Evolutionary conservation across 805 yeast genomes (phyloP), one percentile per base, ranked within the genome.

Genomic region (Saturnispora sanitii): DNA sequence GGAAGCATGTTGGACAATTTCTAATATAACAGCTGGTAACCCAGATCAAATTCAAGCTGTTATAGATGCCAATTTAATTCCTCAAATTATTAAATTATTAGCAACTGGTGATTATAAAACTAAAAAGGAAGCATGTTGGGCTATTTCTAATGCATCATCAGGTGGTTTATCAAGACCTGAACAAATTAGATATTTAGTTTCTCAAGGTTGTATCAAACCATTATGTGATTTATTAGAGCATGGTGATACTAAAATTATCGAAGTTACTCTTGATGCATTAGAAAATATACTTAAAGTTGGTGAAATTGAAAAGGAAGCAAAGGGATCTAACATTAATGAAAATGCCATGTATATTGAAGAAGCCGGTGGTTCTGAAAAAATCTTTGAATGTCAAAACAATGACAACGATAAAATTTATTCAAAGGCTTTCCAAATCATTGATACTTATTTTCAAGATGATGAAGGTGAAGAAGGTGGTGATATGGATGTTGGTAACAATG

Each of bases 81-180:
- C 97, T 31, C 95, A 88, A 44, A 79, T 92, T 52, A 79, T 87
- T 59, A 66, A 80, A 48, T 71, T 92, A 60, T 73, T 77, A 54
- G 66, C 73, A 31, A 71, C 75, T 42, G 96, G 92, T 46, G 97
- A 90, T 57, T 88, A 87, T 70, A 88, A 87, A 70, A 90, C 97
- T 27, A 84, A 84, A 61, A 92, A 90, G 64, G 98, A 92, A 68
- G 98, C 98, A 3, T 90, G 97, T 71, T 92, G 98, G 98, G 97
- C 97, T 27, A 82, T 92, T 50, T 87, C 96, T 22, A 92, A 92
- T 60, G 97, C 98, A 29, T 84, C 96, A 15, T 83, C 96, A 8
- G 97, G 97, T 53, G 97, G 96, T 18, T 71, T 87, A 53, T 69
- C 80, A 33, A 82, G 78, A 61, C 97, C 97, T 6, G 95, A 86